A percentile compares a stretch with the other conserved stretches of the same genome.
These are phyloP conservation scores for Pleurotus platypus DNA, from an alignment of 768 basidiomycete species.

Conservation along the genomic window DNA sequence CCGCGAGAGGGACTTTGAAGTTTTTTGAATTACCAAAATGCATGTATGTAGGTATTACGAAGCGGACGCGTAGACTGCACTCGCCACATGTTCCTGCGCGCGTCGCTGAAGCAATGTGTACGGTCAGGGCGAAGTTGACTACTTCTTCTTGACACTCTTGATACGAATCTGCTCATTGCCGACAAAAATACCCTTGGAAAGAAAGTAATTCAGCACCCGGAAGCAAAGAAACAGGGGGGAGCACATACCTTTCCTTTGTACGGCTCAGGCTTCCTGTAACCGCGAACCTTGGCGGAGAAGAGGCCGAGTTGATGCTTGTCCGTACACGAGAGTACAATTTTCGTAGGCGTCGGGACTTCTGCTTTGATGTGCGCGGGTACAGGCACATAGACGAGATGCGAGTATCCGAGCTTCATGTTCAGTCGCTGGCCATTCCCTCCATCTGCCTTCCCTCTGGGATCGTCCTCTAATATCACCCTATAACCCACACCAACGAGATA, in stretches of 20 bases:
- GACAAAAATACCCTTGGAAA: slow-evolving; percentile 83
- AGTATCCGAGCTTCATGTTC: slow-evolving; percentile 91
- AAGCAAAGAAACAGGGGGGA: not conserved
- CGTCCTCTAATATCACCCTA: slow-evolving; percentile 80
- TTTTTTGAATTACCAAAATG: no score
- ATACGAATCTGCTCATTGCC: slow-evolving; percentile 91
- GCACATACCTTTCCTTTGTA: slow-evolving; percentile 92
- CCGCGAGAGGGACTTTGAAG: no score
- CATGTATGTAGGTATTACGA: no score
- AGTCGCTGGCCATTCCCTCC: slow-evolving; percentile 65
- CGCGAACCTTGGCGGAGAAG: slow-evolving; percentile 84
- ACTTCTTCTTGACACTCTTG: slow-evolving; percentile 23
- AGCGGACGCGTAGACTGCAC: no score
- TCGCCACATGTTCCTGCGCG: no score
- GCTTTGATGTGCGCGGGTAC: slow-evolving; percentile 81
- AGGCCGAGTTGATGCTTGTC: slow-evolving; percentile 87
- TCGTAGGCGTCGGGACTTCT: slow-evolving; percentile 78
- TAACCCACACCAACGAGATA: slow-evolving; percentile 95
- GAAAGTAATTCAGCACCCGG: slow-evolving; percentile 4
- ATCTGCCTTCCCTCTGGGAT: slow-evolving; percentile 57
- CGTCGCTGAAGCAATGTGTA: no score
- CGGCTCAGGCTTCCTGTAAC: slow-evolving; percentile 87
- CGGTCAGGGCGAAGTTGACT: not conserved
- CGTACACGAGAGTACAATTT: slow-evolving; percentile 76
- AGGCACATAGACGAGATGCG: slow-evolving; percentile 80